Evolutionary conservation across 345 rosid species (phyloP).

Genomic region (Lepidium sativum): DNA sequence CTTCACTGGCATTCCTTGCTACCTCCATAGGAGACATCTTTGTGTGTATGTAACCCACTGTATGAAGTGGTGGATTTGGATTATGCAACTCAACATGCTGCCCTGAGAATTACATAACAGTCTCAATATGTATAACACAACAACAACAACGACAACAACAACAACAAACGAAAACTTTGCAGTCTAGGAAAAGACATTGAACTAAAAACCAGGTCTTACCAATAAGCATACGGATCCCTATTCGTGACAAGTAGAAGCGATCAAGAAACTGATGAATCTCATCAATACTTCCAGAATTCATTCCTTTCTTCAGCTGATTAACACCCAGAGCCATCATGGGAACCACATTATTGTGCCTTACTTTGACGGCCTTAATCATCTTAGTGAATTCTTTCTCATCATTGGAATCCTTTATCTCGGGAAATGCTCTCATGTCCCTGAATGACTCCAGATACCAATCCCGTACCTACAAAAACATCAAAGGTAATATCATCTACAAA

Average conservation of each 20-base stretch:
- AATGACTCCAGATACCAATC: constrained; percentile 99
- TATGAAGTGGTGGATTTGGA: constrained; percentile 74
- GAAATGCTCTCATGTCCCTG: constrained; percentile 78
- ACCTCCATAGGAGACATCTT: constrained; percentile 95
- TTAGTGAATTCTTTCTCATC: constrained; percentile 81
- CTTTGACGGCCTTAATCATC: constrained; percentile 94
- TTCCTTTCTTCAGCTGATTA: constrained; percentile 84
- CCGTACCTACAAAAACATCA: constrained; percentile 55
- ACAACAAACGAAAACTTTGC: neutral
- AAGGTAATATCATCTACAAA: neutral
- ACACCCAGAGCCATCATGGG: constrained; percentile 97
- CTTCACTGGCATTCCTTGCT: constrained; percentile 80
- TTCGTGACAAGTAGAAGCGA: constrained; percentile 90
- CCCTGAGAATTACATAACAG: constrained; percentile 44
- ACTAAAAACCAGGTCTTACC: constrained; percentile 28
- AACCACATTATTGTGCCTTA: constrained; percentile 95
- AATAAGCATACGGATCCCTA: constrained; percentile 90
- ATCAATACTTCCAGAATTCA: constrained; percentile 47
- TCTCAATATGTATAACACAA: neutral
- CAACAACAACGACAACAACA: neutral
- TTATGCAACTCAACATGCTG: constrained; percentile 99
- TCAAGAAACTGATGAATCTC: constrained; percentile 94
- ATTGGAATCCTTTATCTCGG: constrained; percentile 58
- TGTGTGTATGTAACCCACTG: constrained; percentile 83
- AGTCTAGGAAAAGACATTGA: neutral